Evolutionary conservation across 768 basidiomycete species (phyloP), one percentile per base, ranked within the genome.

Genomic region (Cyathus striatus): DNA sequence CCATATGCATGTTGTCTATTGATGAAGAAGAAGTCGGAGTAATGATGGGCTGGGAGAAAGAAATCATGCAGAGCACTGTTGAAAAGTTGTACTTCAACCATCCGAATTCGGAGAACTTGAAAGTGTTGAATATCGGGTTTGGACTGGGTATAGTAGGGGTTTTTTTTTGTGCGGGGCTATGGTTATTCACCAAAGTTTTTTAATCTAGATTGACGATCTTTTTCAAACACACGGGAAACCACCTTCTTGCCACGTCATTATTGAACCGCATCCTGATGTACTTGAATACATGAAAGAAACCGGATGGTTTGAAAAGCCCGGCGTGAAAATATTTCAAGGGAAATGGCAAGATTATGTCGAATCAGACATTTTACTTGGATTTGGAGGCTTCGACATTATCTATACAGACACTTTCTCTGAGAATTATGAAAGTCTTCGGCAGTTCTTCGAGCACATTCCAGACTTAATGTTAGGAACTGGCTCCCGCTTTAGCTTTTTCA

Each of bases 31-130:
- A 92, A 46, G 78, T 94, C n/a, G 91, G 92, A 10, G 95, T 99
- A 4, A 99, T 99, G 96, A 99, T 99, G 96, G 91, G 93, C 1
- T 99, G 96, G 96, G 96, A 99, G 61, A 64, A 66, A 35, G 74
- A 65, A 6, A 90, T 98, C 54, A 98, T 98, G 96, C 60, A 70
- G 45, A 73, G 80, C 53, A 95, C 93, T 4, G 92, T 90, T 16
- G 59, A 72, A 42, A 61, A 65, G 41, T 69, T 97, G 49, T 83
- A 80, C 47, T 54, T 56, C 12, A 69, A 60, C 41, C 79, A 85
- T 51, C 68, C 71, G 26, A 70, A 72, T 35, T 57, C 61, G 1
- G 51, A 62, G 22, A 68, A 75, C 5, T 66, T 93, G 23, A 83
- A 74, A 38, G 67, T 97, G 1, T 64, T 98, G 42, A 98, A 98